Conservation (phyloP, 805 yeast species). For the Metschnikowia hibisci region DNA sequence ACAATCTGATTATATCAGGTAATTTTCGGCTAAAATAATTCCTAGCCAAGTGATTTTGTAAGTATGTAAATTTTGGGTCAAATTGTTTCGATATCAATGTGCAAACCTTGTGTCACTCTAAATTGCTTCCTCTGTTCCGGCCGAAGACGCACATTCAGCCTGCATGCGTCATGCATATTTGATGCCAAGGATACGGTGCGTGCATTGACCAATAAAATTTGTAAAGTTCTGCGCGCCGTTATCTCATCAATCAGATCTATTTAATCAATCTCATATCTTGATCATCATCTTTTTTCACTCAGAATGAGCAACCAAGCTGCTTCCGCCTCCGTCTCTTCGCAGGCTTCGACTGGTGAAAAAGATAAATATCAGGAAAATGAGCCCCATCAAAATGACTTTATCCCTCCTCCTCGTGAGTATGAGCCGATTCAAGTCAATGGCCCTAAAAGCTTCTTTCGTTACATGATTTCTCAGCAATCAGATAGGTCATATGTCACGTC, state of each 20-base stretch:
- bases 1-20: too few species aligned
- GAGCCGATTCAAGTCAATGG: background rate
- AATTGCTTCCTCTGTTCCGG: too few species aligned
- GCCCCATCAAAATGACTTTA: background rate
- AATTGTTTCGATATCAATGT: too few species aligned
- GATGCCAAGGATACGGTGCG: too few species aligned
- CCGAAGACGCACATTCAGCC: background rate
- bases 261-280: slow-evolving; percentile 9
- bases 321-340: background rate
- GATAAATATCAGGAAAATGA: background rate
- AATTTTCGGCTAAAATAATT: too few species aligned
- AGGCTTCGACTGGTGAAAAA: background rate
- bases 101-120: too few species aligned
- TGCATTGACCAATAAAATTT: background rate
- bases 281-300: slow-evolving; percentile 2
- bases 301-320: background rate
- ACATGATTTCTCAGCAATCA: background rate
- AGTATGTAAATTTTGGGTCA: too few species aligned
- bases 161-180: background rate
- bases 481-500: slow-evolving; percentile 3
- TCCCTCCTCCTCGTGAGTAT: background rate
- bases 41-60: too few species aligned
- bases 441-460: background rate
- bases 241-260: slow-evolving; percentile 15
- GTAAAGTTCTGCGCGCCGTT: background rate